A percentile compares a stretch with the other conserved stretches of the same genome.
These are phyloP conservation scores for Capsicum pubescens DNA, from an alignment of 257 asterid species.

Conservation along the genomic window DNA sequence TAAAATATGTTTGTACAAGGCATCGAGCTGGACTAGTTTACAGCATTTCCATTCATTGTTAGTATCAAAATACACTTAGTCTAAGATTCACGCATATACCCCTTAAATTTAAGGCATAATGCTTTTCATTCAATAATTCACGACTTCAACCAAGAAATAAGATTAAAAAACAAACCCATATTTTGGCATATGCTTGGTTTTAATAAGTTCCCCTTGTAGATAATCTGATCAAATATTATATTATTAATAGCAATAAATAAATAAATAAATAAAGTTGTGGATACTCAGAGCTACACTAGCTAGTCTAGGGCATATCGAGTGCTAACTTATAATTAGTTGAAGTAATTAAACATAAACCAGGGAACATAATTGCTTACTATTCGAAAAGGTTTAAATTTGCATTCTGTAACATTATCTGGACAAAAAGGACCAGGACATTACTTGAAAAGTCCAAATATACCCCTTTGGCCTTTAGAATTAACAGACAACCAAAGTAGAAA, in stretches of 20 bases:
- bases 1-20: not conserved
- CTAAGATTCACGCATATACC: constrained; percentile 17
- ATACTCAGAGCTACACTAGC: not conserved
- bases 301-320: not conserved
- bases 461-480: too few species aligned
- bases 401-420: too few species aligned
- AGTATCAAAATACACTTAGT: constrained; percentile 25
- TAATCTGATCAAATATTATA: not conserved
- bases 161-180: not conserved
- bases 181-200: not conserved
- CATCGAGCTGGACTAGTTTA: not conserved
- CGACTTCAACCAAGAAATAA: not conserved
- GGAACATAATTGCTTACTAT: too few species aligned
- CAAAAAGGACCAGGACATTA: too few species aligned
- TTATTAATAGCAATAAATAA: not conserved
- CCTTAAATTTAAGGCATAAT: not conserved
- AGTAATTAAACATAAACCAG: too few species aligned
- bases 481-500: too few species aligned
- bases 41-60: not conserved
- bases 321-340: too few species aligned
- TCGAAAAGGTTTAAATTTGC: too few species aligned
- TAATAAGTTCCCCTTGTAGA: not conserved
- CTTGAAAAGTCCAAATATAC: too few species aligned
- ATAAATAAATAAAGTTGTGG: not conserved
- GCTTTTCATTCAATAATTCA: not conserved